phyloP scores from a whole-genome alignment of 108 stramenopile genomes.

The Cylindrotheca fusiformis region DNA sequence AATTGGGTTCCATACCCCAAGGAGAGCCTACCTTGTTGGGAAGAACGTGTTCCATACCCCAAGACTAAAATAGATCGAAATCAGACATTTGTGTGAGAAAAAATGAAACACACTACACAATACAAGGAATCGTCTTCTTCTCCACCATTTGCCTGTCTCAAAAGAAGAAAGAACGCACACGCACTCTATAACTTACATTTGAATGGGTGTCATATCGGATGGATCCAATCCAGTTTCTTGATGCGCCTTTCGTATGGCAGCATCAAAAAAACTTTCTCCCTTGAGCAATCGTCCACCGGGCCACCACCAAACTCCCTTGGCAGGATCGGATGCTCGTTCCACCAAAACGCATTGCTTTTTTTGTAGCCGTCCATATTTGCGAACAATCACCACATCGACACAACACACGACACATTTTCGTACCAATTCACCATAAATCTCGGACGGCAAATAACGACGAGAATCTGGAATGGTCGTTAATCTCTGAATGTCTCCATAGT shows the following conservation, averaged over 20 bases:
- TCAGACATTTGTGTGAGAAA: background rate
- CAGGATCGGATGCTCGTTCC: conserved; percentile 57
- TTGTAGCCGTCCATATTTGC: conserved; percentile 11
- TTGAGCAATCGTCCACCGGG: conserved; percentile 73
- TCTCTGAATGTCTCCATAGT: conserved; percentile 44
- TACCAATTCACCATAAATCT: conserved; percentile 58
- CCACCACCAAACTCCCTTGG: conserved; percentile 72
- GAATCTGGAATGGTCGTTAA: conserved; percentile 48
- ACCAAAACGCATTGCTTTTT: conserved; percentile 57
- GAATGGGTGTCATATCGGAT: conserved; percentile 44
- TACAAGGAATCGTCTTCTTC: too few relatives aligned
- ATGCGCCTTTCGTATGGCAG: conserved; percentile 53
- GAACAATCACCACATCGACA: conserved; percentile 58
- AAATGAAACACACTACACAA: background rate
- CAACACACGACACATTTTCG: conserved; percentile 55
- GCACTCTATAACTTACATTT: conserved; percentile 20
- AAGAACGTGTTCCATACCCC: conserved; percentile 67
- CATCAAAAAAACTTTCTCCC: conserved; percentile 75
- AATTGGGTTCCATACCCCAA: conserved; percentile 19
- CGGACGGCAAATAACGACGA: conserved; percentile 46
- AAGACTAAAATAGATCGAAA: conserved; percentile 8
- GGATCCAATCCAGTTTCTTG: conserved; percentile 61
- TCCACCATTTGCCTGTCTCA: background rate
- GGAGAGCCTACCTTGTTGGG: conserved; percentile 19
- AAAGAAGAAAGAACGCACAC: background rate